Percentiles rank a stretch among this genome's conserved stretches.
phyloP scores from a whole-genome alignment of 2,329 filamentous ascomycete genomes.

The Penicillium sp. region DNA sequence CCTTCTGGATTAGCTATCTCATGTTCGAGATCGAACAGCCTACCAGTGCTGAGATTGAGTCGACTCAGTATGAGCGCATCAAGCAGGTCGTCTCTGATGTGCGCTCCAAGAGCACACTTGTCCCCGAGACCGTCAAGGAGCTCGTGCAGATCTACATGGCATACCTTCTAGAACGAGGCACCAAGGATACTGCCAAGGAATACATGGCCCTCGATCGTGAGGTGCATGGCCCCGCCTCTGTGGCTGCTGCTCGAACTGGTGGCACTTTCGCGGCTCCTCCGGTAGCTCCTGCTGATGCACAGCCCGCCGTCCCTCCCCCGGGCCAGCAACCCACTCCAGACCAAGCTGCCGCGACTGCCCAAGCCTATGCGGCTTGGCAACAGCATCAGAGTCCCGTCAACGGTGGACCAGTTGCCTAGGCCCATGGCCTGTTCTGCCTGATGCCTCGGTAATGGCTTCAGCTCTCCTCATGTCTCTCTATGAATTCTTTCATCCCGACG shows the following conservation, averaged over 20 bases:
- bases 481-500: slow-evolving; percentile 15
- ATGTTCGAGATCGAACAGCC: slow-evolving; percentile 88
- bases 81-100: slow-evolving; percentile 80
- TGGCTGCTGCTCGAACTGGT: slow-evolving; percentile 42
- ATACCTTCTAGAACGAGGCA: slow-evolving; percentile 82
- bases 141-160: slow-evolving; percentile 79
- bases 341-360: slow-evolving; percentile 30
- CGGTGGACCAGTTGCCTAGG: slow-evolving; percentile 30
- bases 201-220: slow-evolving; percentile 84
- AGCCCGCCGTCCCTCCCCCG: slow-evolving; percentile 16
- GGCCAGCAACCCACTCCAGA: slow-evolving; percentile 16
- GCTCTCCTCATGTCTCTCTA: slow-evolving; percentile 20
- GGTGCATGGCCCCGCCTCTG: slow-evolving; percentile 71
- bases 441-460: slow-evolving; percentile 12
- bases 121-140: slow-evolving; percentile 71
- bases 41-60: slow-evolving; percentile 67
- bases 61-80: slow-evolving; percentile 72
- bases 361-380: slow-evolving; percentile 42
- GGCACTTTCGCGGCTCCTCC: slow-evolving; percentile 27
- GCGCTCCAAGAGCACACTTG: slow-evolving; percentile 73
- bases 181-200: slow-evolving; percentile 82
- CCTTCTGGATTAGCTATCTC: slow-evolving; percentile 91
- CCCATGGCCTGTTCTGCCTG: not conserved
- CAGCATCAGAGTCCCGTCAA: slow-evolving; percentile 41
- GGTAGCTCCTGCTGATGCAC: slow-evolving; percentile 9